Evolutionary conservation across 2,329 filamentous ascomycete genomes (phyloP), one percentile per base, ranked within the genome.

Genomic region (Pyricularia sp.): DNA sequence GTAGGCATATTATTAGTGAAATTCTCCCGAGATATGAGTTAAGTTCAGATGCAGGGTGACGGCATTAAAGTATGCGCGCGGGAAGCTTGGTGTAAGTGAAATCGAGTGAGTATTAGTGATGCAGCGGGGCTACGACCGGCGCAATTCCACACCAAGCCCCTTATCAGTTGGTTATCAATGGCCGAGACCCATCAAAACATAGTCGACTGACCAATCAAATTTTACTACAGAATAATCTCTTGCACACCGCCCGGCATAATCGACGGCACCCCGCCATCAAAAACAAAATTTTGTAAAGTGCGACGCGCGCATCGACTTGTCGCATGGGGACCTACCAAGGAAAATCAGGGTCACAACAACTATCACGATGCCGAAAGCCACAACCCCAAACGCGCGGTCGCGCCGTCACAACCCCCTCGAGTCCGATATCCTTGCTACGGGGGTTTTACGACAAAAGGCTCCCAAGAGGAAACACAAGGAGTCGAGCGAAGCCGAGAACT

Each of bases 391-490:
- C 69, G 81, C 80, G 66, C 81, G 81, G 70, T 81, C 81, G 67
- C 86, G 88, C 72, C 87, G 90, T 69, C 93, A 97, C 78, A 96
- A 96, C 70, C 93, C 93, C 55, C 88, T 99, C 66, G 89, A 93
- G 71, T 90, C 96, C 73, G 94, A 97, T 72, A 82, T 97, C 73
- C 77, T 88, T 70, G 81, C 91, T 69, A 83, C 87, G 66, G 82
- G 88, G 67, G 79, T 87, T 69, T 75, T 93, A 72, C 85, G 93
- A 78, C 86, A 86, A 74, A 87, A 93, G 81, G 81, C 85, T 33
- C 87, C 87, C 70, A 91, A 91, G 79, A 82, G 82, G 70, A 88
- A 87, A 75, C 79, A 81, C 68, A 89, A 86, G 75, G 82, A 79
- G 63, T 82, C 79, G 64, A 83, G 81, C 63, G 84, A 84, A 66